phyloP scores from a whole-genome alignment of 1,284 basidiomycete species.

The Uromyces viciae-fabae region DNA sequence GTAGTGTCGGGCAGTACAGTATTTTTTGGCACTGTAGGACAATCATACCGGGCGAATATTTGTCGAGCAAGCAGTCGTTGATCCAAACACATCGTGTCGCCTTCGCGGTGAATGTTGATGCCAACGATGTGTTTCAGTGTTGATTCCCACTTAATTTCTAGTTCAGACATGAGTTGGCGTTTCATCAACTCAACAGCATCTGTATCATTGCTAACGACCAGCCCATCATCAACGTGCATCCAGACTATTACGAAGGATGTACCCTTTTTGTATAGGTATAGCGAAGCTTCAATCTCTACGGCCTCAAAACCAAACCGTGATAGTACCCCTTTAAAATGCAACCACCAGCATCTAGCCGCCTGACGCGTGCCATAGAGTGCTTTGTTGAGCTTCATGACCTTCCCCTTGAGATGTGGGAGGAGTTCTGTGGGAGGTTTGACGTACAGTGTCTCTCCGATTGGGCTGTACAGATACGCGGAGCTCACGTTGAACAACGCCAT shows the following conservation, averaged over 20 bases:
- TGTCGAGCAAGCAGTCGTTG: too few relatives aligned
- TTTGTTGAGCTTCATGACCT: neutral
- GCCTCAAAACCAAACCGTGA: neutral
- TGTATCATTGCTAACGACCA: neutral
- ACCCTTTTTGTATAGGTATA: neutral
- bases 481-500: neutral
- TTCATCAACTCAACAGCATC: neutral
- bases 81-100: too few relatives aligned
- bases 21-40: too few relatives aligned
- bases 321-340: neutral
- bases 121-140: too few relatives aligned
- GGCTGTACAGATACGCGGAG: neutral
- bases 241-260: neutral
- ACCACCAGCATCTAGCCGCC: constrained; percentile 8
- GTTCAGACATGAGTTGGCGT: neutral
- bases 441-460: neutral
- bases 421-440: neutral
- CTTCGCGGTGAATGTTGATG: too few relatives aligned
- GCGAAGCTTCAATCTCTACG: neutral
- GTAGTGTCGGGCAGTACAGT: neutral
- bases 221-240: constrained; percentile 1
- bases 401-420: neutral
- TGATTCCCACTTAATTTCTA: neutral
- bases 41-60: too few relatives aligned
- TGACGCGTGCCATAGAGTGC: constrained; percentile 1